phyloP scores from a whole-genome alignment of 202 grass and related monocot genomes.

The Zoysia matrella region DNA sequence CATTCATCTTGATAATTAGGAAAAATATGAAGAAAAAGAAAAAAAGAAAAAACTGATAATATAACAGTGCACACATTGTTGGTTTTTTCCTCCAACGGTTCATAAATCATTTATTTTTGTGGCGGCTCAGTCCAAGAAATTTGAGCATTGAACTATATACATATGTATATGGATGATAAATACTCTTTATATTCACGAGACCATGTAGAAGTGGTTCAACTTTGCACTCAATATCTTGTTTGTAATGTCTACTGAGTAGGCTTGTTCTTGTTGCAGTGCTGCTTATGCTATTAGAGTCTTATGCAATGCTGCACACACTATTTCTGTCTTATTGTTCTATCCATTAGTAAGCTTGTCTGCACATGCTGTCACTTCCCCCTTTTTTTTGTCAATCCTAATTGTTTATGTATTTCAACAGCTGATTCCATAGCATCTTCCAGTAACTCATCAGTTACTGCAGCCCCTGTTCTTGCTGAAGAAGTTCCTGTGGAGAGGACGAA shows the following conservation, averaged over 20 bases:
- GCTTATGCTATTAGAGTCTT: background rate
- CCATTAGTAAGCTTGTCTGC: slow-evolving; percentile 13
- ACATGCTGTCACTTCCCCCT: background rate
- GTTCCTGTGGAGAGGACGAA: slow-evolving; percentile 35
- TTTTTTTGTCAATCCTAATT: slow-evolving; percentile 15
- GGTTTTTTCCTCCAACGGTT: background rate
- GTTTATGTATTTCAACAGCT: slow-evolving; percentile 46
- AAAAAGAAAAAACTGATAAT: background rate
- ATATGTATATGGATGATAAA: slow-evolving; percentile 31
- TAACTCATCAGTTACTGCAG: slow-evolving; percentile 32
- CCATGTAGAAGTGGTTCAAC: background rate
- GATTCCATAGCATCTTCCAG: slow-evolving; percentile 30
- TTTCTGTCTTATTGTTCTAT: background rate
- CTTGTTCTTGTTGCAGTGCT: slow-evolving; percentile 35
- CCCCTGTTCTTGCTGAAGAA: slow-evolving; percentile 38
- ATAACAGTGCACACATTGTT: slow-evolving; percentile 25
- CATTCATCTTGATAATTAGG: slow-evolving; percentile 26
- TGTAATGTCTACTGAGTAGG: slow-evolving; percentile 23
- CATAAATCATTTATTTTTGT: slow-evolving; percentile 16
- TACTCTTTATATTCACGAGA: slow-evolving; percentile 3
- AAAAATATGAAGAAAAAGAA: background rate
- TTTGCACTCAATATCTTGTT: slow-evolving; percentile 11
- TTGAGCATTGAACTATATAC: slow-evolving; percentile 7
- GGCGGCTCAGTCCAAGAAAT: slow-evolving; percentile 21
- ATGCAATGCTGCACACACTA: background rate